phyloP scores from a whole-genome alignment of 1,284 basidiomycete genomes.

The Cystobasidium slooffiae region DNA sequence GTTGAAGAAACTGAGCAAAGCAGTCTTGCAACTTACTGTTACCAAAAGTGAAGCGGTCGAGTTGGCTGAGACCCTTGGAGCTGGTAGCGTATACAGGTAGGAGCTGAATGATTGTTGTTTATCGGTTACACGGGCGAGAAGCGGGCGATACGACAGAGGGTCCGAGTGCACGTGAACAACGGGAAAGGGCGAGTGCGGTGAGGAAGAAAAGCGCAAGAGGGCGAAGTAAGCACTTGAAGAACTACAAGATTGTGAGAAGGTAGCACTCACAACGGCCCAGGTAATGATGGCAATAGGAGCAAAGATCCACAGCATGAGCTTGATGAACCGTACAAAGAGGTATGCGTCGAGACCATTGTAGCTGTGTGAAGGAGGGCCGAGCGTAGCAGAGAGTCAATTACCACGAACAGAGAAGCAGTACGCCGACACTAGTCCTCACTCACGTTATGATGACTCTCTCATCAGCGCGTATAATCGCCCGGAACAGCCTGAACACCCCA shows the following conservation, averaged over 20 bases:
- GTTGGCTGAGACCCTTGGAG: slow-evolving; percentile 60
- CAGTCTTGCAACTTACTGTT: slow-evolving; percentile 45
- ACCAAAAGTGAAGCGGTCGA: slow-evolving; percentile 80
- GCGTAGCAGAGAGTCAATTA: background rate
- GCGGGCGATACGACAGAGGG: no score
- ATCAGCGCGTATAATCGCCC: slow-evolving; percentile 54
- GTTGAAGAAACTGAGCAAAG: background rate
- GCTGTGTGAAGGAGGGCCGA: slow-evolving; percentile 3
- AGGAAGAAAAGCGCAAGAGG: background rate
- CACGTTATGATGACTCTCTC: slow-evolving; percentile 45
- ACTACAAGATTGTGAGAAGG: background rate
- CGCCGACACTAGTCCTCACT: background rate
- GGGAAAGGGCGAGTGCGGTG: slow-evolving; percentile 4
- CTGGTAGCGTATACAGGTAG: slow-evolving; percentile 66
- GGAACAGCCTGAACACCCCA: slow-evolving; percentile 57
- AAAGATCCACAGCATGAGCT: slow-evolving; percentile 75
- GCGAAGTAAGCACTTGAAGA: no score
- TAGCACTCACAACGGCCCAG: slow-evolving; percentile 47
- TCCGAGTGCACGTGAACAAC: background rate
- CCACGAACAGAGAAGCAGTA: background rate
- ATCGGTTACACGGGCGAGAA: background rate
- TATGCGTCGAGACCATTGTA: slow-evolving; percentile 90
- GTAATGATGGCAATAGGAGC: slow-evolving; percentile 73
- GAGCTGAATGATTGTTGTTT: slow-evolving; percentile 36
- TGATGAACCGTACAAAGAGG: slow-evolving; percentile 86